A percentile compares a stretch with the other conserved stretches of the same genome.
These are phyloP conservation scores for Malus fusca DNA, from an alignment of 306 rosid species.

Conservation along the genomic window DNA sequence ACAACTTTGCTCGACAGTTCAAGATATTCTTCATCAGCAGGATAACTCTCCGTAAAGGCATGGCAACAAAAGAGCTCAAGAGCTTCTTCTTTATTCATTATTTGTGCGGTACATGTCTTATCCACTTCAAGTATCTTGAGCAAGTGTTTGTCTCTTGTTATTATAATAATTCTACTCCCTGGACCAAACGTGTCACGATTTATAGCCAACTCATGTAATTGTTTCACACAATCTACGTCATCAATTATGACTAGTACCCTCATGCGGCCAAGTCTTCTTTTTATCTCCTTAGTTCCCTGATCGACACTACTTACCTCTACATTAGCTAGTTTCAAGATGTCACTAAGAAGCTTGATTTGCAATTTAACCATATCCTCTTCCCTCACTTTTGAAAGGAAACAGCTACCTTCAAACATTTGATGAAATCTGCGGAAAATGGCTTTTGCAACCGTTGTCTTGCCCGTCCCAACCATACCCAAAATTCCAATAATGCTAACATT, in stretches of 20 bases:
- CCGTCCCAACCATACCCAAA: not conserved
- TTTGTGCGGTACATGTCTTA: not conserved
- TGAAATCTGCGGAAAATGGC: slow-evolving; percentile 4
- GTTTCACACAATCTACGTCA: too few species aligned
- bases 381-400: slow-evolving; percentile 10
- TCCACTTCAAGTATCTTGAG: too few species aligned
- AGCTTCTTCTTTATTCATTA: slow-evolving; percentile 15
- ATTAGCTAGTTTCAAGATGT: not conserved
- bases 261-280: too few species aligned
- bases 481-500: too few species aligned
- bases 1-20: slow-evolving; percentile 4
- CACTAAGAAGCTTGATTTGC: slow-evolving; percentile 15
- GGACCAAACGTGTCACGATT: too few species aligned
- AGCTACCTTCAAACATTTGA: not conserved
- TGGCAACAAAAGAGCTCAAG: slow-evolving; percentile 18
- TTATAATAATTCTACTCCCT: too few species aligned
- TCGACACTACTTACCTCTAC: not conserved
- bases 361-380: not conserved
- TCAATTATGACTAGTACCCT: too few species aligned
- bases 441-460: slow-evolving; percentile 17
- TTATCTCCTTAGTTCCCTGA: not conserved
- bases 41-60: slow-evolving; percentile 15
- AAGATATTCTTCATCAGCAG: not conserved
- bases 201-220: too few species aligned
- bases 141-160: too few species aligned